Base-by-base conservation (phyloP, 805 yeast genomes). In the Metschnikowia chrysomelidarum region DNA sequence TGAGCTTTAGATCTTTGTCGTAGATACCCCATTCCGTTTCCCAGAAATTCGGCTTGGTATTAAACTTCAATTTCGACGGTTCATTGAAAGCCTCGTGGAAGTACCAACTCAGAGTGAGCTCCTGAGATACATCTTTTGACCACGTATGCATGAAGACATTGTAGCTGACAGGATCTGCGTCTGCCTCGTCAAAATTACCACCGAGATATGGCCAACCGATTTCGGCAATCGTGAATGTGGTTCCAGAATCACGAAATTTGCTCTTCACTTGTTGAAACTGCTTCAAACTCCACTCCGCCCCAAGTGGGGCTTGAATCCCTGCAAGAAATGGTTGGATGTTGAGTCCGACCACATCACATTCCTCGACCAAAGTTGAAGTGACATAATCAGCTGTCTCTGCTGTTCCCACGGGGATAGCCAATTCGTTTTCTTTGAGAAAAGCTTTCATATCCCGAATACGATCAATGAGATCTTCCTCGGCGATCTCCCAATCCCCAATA, bases 121-220 rank as follows among this genome's bases (percentile, higher is more conserved):
- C 51, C 34, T 59, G 46, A 11, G 62, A 59, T 3, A 68, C 60
- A 3, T 59, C 56, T 49, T 86, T 78, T 1, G 76, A 51, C 76
- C 80, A 81, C 4, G 59, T 58, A 31, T 69, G 56, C 37, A 80
- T 41, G 40, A 82, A 79, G 5, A 39, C 42, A 37, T 76, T 78
- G 47, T 70, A 54, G 30, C 72, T 67, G 5, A 46, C 35, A 3
- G 50, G 43, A 2, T 73, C 73, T 0, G 87, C 84, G 3, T 54
- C 50, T 0, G 87, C 67, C 1, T 57, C 53, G 26, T 60, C 51
- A 37, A 62, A 68, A 1, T 24, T 38, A 0, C 86, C 87, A 3
- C 87, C 88, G 2, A 57, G 62, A 27, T 68, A 75, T 0, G 88
- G 89, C 89, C 88, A 82, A 0, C 87, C 88, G 14, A 80, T 72